A percentile compares a stretch with the other conserved stretches of the same genome.
Evolutionary conservation across 305 asterid species (phyloP).

Genomic region (Stenogyne calaminthoides): DNA sequence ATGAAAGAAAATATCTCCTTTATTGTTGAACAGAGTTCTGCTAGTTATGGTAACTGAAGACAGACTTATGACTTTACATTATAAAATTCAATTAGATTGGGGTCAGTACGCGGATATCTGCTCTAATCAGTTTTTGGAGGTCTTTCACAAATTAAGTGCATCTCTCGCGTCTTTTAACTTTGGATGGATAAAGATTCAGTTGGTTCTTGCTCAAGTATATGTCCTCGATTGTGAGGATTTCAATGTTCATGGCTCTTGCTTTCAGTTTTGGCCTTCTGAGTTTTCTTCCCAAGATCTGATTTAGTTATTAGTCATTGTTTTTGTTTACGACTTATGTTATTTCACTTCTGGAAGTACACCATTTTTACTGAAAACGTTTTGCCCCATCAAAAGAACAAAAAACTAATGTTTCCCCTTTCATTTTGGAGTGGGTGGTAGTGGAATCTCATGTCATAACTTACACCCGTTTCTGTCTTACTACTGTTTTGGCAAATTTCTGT

Average conservation of each 20-base stretch:
- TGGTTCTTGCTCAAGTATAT: constrained; percentile 2
- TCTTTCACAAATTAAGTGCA: constrained; percentile 8
- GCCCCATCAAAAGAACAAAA: not conserved
- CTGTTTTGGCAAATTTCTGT: not conserved
- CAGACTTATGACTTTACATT: not conserved
- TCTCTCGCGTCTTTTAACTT: not conserved
- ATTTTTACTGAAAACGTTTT: not conserved
- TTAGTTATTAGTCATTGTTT: not conserved
- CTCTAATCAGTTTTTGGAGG: not conserved
- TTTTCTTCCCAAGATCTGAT: not conserved
- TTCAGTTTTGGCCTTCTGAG: not conserved
- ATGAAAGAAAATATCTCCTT: not conserved
- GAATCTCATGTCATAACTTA: not conserved
- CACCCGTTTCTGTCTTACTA: not conserved
- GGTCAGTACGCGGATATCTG: not conserved
- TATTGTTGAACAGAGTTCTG: not conserved
- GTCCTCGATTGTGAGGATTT: not conserved
- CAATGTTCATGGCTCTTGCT: not conserved
- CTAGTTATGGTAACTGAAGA: constrained; percentile 1
- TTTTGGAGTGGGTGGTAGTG: not conserved
- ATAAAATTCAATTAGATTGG: not conserved
- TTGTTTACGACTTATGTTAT: not conserved
- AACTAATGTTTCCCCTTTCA: not conserved
- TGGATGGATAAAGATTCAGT: not conserved
- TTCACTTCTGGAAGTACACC: not conserved